phyloP scores from a whole-genome alignment of 2,329 filamentous ascomycete species.

The Fusarium robinianum region DNA sequence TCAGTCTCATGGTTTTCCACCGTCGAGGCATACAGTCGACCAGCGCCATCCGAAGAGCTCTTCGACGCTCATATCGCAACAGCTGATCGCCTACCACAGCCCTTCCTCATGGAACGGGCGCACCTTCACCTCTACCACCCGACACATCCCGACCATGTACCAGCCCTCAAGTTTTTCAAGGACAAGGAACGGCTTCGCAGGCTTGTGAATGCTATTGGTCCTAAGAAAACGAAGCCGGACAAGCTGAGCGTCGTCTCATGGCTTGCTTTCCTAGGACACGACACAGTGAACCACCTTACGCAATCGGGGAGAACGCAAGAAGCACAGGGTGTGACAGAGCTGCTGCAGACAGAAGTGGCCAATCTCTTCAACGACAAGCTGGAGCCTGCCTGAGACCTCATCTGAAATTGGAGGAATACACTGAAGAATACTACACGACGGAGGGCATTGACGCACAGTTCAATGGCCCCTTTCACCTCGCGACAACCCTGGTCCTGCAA shows the following conservation, averaged over 20 bases:
- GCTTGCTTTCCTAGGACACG: slow-evolving; percentile 49
- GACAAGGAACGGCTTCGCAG: slow-evolving; percentile 39
- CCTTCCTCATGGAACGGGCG: slow-evolving; percentile 52
- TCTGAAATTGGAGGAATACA: no score
- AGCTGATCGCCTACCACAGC: slow-evolving; percentile 45
- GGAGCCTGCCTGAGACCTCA: slow-evolving; percentile 26
- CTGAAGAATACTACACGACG: no score
- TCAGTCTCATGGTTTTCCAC: slow-evolving; percentile 58
- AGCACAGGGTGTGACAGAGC: slow-evolving; percentile 46
- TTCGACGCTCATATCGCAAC: slow-evolving; percentile 59
- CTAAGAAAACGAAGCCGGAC: slow-evolving; percentile 35
- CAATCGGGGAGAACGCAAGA: slow-evolving; percentile 47
- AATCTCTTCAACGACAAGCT: slow-evolving; percentile 34
- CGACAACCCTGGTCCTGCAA: no score
- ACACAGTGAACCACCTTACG: slow-evolving; percentile 52
- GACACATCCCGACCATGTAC: slow-evolving; percentile 51
- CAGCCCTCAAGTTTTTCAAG: slow-evolving; percentile 53
- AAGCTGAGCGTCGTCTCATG: slow-evolving; percentile 42
- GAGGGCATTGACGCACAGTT: no score
- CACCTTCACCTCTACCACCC: slow-evolving; percentile 62
- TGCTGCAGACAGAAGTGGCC: slow-evolving; percentile 45
- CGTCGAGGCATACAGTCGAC: slow-evolving; percentile 52
- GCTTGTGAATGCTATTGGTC: slow-evolving; percentile 32
- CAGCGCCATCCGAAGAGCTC: slow-evolving; percentile 50
- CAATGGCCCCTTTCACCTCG: no score